Percentiles rank a stretch among this genome's conserved stretches.
These are phyloP conservation scores for Elasticomyces elasticus DNA, from an alignment of 495 filamentous ascomycete genomes.

Conservation along the genomic window DNA sequence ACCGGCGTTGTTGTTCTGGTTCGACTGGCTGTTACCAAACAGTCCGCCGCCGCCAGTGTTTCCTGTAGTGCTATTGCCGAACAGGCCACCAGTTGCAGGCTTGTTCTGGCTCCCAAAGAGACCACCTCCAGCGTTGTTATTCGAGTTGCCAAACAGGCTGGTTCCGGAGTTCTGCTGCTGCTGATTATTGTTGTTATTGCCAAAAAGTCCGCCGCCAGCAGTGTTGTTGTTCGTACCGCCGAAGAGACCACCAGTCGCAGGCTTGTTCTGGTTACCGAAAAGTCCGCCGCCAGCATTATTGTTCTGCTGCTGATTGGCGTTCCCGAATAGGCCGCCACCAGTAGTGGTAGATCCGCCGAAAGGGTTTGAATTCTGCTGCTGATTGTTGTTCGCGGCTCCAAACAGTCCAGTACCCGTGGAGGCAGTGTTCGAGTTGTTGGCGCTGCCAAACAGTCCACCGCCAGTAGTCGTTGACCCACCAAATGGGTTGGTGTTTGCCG, in stretches of 20 bases:
- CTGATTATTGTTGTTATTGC: conserved; percentile 23
- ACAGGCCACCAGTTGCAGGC: conserved; percentile 4
- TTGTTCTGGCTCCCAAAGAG: conserved; percentile 10
- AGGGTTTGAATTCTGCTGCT: conserved; percentile 32
- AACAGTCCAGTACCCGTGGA: conserved; percentile 36
- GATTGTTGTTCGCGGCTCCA: conserved; percentile 29
- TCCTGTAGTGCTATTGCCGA: conserved; percentile 27
- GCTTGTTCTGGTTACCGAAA: conserved; percentile 22
- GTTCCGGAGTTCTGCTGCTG: conserved; percentile 29
- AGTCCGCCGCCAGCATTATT: conserved; percentile 32
- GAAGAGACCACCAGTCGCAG: conserved; percentile 23
- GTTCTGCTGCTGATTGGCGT: conserved; percentile 21
- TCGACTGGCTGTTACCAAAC: conserved; percentile 31
- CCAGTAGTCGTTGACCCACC: conserved; percentile 19
- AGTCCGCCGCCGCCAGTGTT: conserved; percentile 48
- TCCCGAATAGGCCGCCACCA: conserved; percentile 44
- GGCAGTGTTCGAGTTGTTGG: conserved; percentile 26
- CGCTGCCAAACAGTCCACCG: conserved; percentile 11
- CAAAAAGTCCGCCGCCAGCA: conserved; percentile 31
- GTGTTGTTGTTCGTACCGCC: conserved; percentile 25
- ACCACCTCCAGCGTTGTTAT: conserved; percentile 2
- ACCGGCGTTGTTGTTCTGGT: conserved; percentile 21
- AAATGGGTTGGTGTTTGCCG: conserved; percentile 26
- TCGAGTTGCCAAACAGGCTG: conserved; percentile 9
- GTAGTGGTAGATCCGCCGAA: conserved; percentile 13